Conservation (phyloP, 176 grass and related monocot genomes). For the Secale cereale region DNA sequence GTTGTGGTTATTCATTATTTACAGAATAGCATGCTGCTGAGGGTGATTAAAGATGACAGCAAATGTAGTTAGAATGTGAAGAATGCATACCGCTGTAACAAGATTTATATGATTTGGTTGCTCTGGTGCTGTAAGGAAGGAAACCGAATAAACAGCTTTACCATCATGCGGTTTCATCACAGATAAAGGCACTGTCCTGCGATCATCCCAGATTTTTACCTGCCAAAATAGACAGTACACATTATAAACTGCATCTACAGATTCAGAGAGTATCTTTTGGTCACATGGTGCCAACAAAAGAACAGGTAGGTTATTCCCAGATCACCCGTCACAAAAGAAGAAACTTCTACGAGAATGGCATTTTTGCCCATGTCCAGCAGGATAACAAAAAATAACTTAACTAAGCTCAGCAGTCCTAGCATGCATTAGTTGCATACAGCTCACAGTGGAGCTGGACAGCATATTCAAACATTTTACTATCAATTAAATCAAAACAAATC, state of each 20-base stretch:
- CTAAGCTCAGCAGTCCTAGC: neutral
- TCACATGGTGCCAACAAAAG: constrained; percentile 8
- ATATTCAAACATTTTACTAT: neutral
- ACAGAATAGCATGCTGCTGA: constrained; percentile 2
- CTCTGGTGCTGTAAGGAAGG: constrained; percentile 76
- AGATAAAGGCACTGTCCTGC: constrained; percentile 53
- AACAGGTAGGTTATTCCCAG: neutral
- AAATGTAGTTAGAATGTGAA: neutral
- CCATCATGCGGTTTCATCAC: constrained; percentile 77
- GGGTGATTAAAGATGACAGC: neutral
- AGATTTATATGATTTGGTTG: constrained; percentile 92
- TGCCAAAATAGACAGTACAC: constrained; percentile 27
- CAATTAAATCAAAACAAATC: neutral
- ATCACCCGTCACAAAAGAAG: neutral
- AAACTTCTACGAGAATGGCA: neutral
- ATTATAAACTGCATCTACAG: constrained; percentile 1
- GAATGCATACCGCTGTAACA: constrained; percentile 75
- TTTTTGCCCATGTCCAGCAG: neutral
- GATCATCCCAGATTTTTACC: constrained; percentile 98
- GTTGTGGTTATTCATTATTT: constrained; percentile 5
- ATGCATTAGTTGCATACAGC: neutral
- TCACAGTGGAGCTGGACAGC: neutral
- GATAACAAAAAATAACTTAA: neutral
- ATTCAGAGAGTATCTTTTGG: neutral
- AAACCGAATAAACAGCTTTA: constrained; percentile 73